phyloP scores from a whole-genome alignment of 495 filamentous ascomycete genomes.

The Annulohypoxylon bovei region DNA sequence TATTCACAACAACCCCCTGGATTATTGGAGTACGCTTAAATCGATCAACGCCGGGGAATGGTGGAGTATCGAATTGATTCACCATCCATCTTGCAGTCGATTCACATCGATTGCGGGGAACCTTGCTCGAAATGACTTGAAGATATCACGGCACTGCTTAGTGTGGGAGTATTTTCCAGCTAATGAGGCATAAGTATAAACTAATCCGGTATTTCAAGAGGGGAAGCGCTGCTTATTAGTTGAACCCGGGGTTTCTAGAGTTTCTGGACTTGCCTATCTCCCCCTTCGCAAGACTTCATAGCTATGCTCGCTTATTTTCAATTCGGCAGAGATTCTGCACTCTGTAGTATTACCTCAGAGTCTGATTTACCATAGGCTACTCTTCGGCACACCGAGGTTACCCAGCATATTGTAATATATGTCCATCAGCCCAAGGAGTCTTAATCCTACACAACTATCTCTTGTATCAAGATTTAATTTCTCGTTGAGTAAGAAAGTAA shows the following conservation, averaged over 20 bases:
- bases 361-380: background rate
- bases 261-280: background rate
- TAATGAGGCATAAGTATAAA: conserved; percentile 4
- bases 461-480: too few relatives aligned
- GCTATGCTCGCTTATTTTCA: background rate
- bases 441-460: background rate
- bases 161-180: background rate
- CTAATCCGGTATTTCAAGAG: conserved; percentile 3
- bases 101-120: conserved; percentile 36
- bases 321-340: conserved; percentile 4
- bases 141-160: conserved; percentile 38
- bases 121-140: conserved; percentile 36
- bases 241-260: background rate
- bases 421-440: background rate
- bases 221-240: background rate
- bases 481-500: too few relatives aligned
- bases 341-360: background rate
- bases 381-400: background rate
- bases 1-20: background rate
- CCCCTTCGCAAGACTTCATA: background rate
- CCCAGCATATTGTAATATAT: background rate
- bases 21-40: conserved; percentile 12
- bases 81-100: conserved; percentile 11
- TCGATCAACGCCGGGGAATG: background rate
- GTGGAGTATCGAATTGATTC: conserved; percentile 9